Conservation (phyloP, 805 yeast species). For the Limtongia smithiae region DNA sequence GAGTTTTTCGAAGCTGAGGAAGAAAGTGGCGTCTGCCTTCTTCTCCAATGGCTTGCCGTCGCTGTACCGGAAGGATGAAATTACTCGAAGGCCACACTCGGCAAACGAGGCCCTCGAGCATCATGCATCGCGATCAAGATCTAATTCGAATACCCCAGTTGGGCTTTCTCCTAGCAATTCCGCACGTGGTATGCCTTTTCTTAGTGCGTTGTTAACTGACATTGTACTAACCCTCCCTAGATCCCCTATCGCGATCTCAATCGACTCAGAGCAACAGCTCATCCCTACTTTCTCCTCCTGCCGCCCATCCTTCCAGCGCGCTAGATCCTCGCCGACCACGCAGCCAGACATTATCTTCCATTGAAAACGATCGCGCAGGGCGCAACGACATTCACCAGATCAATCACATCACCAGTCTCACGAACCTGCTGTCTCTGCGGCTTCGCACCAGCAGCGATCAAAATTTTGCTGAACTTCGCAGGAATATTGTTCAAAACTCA, state of each 20-base stretch:
- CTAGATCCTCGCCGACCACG: slow-evolving; percentile 19
- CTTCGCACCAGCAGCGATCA: slow-evolving; percentile 26
- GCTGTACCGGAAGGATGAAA: too few species aligned
- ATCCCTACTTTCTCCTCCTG: too few species aligned
- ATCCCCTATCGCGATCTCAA: slow-evolving; percentile 11
- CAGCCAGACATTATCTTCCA: slow-evolving; percentile 24
- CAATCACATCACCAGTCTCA: slow-evolving; percentile 10
- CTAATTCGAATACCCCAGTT: slow-evolving; percentile 6
- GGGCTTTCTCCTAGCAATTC: slow-evolving; percentile 5
- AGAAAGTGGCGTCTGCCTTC: slow-evolving; percentile 14
- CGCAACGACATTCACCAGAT: slow-evolving; percentile 4
- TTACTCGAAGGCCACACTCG: too few species aligned
- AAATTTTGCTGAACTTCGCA: slow-evolving; percentile 14
- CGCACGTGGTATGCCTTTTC: background rate
- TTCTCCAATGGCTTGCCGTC: slow-evolving; percentile 2
- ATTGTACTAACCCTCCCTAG: background rate
- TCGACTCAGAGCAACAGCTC: slow-evolving; percentile 15
- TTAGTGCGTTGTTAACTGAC: slow-evolving; percentile 6
- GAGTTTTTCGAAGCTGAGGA: slow-evolving; percentile 10
- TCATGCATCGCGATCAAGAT: too few species aligned
- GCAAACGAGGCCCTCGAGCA: too few species aligned
- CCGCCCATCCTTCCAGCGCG: background rate
- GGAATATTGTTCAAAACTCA: background rate
- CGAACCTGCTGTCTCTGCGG: slow-evolving; percentile 15
- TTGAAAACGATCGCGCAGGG: slow-evolving; percentile 9